phyloP scores from a whole-genome alignment of 2,329 filamentous ascomycete species.

The Sporothrix mexicana region DNA sequence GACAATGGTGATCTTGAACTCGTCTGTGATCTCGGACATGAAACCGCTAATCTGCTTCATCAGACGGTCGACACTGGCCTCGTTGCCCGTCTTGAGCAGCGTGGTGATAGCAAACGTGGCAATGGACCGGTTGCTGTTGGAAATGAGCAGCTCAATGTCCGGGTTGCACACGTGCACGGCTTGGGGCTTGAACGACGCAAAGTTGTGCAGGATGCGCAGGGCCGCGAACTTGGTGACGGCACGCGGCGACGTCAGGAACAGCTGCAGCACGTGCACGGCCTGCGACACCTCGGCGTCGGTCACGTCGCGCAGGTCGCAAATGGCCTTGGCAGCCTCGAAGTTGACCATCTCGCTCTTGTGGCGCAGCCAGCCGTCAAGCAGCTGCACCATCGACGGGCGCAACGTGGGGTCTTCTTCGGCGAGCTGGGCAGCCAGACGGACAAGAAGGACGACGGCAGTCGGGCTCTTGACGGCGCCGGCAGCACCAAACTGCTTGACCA shows the following conservation, averaged over 20 bases:
- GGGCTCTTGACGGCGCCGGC: conserved; percentile 94
- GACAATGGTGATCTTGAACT: conserved; percentile 99
- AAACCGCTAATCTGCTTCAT: conserved; percentile 99
- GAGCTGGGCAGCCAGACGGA: conserved; percentile 88
- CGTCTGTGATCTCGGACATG: conserved; percentile 98
- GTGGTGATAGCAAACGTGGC: conserved; percentile 98
- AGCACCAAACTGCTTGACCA: conserved; percentile 98
- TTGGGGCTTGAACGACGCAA: conserved; percentile 94
- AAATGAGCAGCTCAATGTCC: conserved; percentile 95
- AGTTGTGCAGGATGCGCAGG: conserved; percentile 93
- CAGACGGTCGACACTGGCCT: conserved; percentile 91
- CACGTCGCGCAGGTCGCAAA: conserved; percentile 92
- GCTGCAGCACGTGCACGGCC: conserved; percentile 91
- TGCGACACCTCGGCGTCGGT: conserved; percentile 90
- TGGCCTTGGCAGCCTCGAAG: conserved; percentile 97
- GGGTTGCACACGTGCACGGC: conserved; percentile 94
- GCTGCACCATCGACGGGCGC: conserved; percentile 93
- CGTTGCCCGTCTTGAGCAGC: conserved; percentile 96
- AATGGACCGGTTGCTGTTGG: conserved; percentile 95
- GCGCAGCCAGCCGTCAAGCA: conserved; percentile 93
- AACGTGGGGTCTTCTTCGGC: conserved; percentile 90
- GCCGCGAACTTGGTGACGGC: conserved; percentile 98
- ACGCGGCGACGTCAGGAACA: conserved; percentile 94
- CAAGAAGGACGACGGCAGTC: conserved; percentile 88
- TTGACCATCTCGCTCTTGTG: conserved; percentile 99